Base-by-base conservation (phyloP, 202 grass and related monocot genomes). In the Setaria italica region DNA sequence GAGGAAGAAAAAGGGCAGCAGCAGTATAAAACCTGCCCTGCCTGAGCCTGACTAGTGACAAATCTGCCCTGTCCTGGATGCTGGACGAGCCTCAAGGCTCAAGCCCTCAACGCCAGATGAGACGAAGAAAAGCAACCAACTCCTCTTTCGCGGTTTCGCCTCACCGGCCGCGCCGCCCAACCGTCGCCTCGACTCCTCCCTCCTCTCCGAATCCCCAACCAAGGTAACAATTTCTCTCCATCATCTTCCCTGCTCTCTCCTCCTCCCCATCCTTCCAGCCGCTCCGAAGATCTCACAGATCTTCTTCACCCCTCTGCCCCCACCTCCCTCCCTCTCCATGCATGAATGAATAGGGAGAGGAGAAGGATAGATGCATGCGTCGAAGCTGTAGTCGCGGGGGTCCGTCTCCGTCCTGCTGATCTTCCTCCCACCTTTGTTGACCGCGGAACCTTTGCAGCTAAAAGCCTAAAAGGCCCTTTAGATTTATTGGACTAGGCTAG, bases 391-490 rank as follows among this genome's bases (percentile, higher is more conserved):
- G 70, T 50, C 0, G 71, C n/a, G 8, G 48, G 58, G 20, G 13
- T 63, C 51, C 74, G 67, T 86, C 41, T 75, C 78, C 35, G 17
- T 68, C 75, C 35, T 8, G 39, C 81, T 35, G 81, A 80, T 88
- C 68, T 74, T 54, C 67, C 74, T 87, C 67, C 50, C 59, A 67
- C 88, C 84, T 90, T 87, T 74, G 41, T 87, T 83, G 88, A 87
- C 84, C 84, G 21, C 34, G 59, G 64, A 67, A 60, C 67, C 45
- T 89, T 65, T 6, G 32, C 33, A 50, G 67, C 59, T 72, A 87
- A 86, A 86, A 90, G 67, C 58, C 59, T 72, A 87, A 86, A 86
- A 90, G 67, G 54, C 67, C 11, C 16, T 1, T 16, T 49, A 43
- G 50, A 87, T 83, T 73, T 16, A 35, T 74, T 35, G 20, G 67